Evolutionary conservation across 176 grass and related monocot genomes (phyloP).

Genomic region (Aegilops tauschii): DNA sequence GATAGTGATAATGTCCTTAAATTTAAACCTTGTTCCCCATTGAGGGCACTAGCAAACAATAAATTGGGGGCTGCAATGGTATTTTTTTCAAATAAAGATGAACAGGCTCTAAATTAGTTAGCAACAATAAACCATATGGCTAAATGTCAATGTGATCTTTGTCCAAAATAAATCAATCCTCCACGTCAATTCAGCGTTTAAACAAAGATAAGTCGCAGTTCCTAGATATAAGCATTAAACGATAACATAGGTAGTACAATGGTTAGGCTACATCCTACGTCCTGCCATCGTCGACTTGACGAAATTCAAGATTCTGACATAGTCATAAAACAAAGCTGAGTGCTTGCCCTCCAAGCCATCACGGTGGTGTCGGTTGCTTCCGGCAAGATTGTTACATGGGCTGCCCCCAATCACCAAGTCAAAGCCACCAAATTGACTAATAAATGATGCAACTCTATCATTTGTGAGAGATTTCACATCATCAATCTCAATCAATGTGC

Average conservation of each 20-base stretch:
- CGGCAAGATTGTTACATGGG: conserved; percentile 75
- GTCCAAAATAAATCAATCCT: neutral
- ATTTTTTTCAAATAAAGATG: neutral
- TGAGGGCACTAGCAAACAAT: no score
- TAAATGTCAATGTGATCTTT: neutral
- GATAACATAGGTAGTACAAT: neutral
- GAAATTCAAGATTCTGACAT: conserved; percentile 53
- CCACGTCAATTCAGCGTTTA: neutral
- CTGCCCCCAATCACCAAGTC: conserved; percentile 82
- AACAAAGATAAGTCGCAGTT: neutral
- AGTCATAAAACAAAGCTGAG: conserved; percentile 64
- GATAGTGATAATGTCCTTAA: no score
- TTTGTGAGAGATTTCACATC: conserved; percentile 46
- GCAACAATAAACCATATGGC: neutral
- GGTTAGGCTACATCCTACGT: neutral
- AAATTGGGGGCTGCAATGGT: neutral
- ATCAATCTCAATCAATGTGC: conserved; percentile 47
- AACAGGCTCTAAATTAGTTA: neutral
- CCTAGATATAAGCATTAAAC: neutral
- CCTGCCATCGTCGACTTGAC: conserved; percentile 42
- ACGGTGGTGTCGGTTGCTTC: conserved; percentile 60
- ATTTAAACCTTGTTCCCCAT: no score
- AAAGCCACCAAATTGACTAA: conserved; percentile 45
- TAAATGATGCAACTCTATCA: conserved; percentile 14
- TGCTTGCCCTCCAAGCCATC: conserved; percentile 59